Evolutionary conservation across 305 asterid genomes (phyloP).

Genomic region (Fraxinus xanthoxyloides): DNA sequence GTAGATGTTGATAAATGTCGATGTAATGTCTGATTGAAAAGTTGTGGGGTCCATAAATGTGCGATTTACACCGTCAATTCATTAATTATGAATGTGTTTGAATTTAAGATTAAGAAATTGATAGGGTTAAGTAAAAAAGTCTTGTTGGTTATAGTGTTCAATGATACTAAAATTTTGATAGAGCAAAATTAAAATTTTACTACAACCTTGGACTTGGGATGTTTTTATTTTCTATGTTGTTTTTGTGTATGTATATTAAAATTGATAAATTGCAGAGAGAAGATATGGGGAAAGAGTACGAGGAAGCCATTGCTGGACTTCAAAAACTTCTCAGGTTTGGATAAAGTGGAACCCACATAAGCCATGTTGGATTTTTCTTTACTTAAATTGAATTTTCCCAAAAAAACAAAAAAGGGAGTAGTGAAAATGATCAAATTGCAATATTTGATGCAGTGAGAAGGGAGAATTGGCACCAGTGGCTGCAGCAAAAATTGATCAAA

Average conservation of each 20-base stretch:
- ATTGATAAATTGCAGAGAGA: constrained; percentile 56
- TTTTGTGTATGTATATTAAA: not conserved
- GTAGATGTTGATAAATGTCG: not conserved
- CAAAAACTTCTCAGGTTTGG: constrained; percentile 78
- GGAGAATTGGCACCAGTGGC: constrained; percentile 74
- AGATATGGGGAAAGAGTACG: constrained; percentile 76
- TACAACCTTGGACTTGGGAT: not conserved
- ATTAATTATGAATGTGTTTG: not conserved
- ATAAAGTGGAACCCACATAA: not conserved
- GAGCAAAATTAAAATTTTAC: not conserved
- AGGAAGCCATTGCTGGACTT: constrained; percentile 80
- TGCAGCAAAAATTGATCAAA: constrained; percentile 62
- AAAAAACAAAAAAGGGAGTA: not conserved
- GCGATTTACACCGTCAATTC: not conserved
- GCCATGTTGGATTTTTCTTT: not conserved
- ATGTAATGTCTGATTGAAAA: not conserved
- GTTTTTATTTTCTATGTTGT: not conserved
- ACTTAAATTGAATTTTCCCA: not conserved
- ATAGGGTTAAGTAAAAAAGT: not conserved
- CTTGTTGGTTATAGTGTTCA: not conserved
- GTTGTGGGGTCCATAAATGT: not conserved
- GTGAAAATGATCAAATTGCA: not conserved
- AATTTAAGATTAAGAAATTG: not conserved
- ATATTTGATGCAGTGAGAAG: constrained; percentile 57
- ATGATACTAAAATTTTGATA: not conserved